Evolutionary conservation across 2,329 filamentous ascomycete genomes (phyloP).

Genomic region (Calonectria pseudoreteaudii): DNA sequence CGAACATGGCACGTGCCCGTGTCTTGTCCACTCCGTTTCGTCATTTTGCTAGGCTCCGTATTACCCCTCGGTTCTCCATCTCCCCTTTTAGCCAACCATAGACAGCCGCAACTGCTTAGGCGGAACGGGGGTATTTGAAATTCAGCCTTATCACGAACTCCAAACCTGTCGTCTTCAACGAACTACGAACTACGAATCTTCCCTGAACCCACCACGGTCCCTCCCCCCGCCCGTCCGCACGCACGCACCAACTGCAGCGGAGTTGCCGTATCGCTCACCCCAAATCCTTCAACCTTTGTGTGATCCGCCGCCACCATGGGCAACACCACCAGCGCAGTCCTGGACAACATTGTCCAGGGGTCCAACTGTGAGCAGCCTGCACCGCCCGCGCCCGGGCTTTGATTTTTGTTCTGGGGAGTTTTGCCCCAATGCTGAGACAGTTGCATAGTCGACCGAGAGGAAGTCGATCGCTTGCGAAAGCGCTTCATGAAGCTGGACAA

Average conservation of each 20-base stretch:
- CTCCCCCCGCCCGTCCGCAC: not conserved
- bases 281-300: not conserved
- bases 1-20: not conserved
- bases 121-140: constrained; percentile 26
- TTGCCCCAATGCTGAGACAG: constrained; percentile 28
- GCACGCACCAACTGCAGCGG: not conserved
- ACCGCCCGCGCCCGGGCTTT: constrained; percentile 6
- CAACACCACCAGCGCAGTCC: constrained; percentile 77
- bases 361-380: constrained; percentile 81
- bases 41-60: constrained; percentile 20
- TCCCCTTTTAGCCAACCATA: constrained; percentile 17
- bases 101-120: constrained; percentile 14
- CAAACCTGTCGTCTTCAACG: constrained; percentile 19
- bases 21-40: constrained; percentile 3
- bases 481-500: constrained; percentile 99
- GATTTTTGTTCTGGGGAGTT: not conserved
- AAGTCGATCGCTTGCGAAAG: constrained; percentile 95
- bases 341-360: constrained; percentile 95
- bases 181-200: constrained; percentile 4
- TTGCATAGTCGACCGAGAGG: constrained; percentile 87
- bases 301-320: constrained; percentile 62
- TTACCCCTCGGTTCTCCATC: constrained; percentile 37
- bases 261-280: not conserved
- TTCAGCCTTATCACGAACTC: constrained; percentile 45
- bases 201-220: not conserved